Conservation (phyloP, 768 basidiomycete genomes). For the Boletus speciosus region DNA sequence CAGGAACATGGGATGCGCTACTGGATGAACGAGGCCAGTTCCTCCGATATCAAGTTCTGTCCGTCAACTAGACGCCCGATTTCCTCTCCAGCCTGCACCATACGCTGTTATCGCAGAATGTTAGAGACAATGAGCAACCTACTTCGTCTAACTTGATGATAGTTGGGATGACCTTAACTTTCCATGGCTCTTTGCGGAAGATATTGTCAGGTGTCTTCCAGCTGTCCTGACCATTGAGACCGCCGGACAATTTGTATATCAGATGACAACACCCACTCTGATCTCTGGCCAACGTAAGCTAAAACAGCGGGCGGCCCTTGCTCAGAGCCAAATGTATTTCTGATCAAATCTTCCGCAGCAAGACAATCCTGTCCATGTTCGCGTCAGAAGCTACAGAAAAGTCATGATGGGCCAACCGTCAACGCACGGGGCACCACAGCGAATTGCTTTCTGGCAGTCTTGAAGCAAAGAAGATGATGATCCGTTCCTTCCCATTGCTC, state of each 20-base stretch:
- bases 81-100: constrained; percentile 25
- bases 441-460: constrained; percentile 45
- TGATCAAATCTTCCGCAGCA: constrained; percentile 54
- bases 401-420: neutral
- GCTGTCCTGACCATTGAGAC: constrained; percentile 33
- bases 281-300: constrained; percentile 64
- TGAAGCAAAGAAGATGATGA: constrained; percentile 70
- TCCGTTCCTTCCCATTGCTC: constrained; percentile 43
- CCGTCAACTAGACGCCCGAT: constrained; percentile 29
- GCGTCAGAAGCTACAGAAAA: constrained; percentile 5
- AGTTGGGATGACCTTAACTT: constrained; percentile 58
- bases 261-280: constrained; percentile 46
- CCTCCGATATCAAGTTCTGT: constrained; percentile 22
- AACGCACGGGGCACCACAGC: constrained; percentile 69
- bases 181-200: constrained; percentile 64
- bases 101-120: neutral
- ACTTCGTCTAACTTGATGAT: constrained; percentile 61
- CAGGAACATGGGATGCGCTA: constrained; percentile 5
- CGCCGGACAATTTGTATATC: neutral
- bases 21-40: constrained; percentile 19
- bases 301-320: constrained; percentile 53
- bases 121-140: constrained; percentile 23
- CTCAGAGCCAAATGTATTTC: constrained; percentile 44
- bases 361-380: constrained; percentile 55
- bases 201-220: constrained; percentile 62